Evolutionary conservation across 352 stramenopile genomes (phyloP).

Genomic region (Stramenopiles sp.): DNA sequence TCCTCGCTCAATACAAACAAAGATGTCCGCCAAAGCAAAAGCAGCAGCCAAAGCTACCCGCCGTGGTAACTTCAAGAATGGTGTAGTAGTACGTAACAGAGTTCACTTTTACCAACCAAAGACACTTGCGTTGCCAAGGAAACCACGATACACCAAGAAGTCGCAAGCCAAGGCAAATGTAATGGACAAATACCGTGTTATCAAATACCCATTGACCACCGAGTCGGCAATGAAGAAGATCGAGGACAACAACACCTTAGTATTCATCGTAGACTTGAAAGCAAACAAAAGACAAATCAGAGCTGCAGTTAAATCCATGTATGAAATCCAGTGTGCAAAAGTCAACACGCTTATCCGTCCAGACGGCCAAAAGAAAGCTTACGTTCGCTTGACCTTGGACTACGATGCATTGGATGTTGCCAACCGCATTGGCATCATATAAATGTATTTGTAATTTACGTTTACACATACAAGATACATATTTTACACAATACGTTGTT

Average conservation of each 20-base stretch:
- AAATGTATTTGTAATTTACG: too few relatives aligned
- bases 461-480: too few relatives aligned
- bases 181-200: constrained; percentile 96
- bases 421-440: constrained; percentile 99
- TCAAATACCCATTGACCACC: constrained; percentile 97
- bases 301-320: constrained; percentile 93
- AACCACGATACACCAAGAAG: constrained; percentile 87
- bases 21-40: constrained; percentile 43
- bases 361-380: constrained; percentile 99
- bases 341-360: constrained; percentile 99
- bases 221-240: constrained; percentile 99
- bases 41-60: constrained; percentile 77
- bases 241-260: constrained; percentile 99
- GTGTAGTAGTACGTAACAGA: constrained; percentile 93
- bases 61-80: constrained; percentile 89
- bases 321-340: constrained; percentile 97
- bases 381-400: constrained; percentile 92
- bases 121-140: constrained; percentile 77
- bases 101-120: constrained; percentile 99
- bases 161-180: constrained; percentile 49
- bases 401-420: constrained; percentile 99
- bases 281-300: constrained; percentile 99
- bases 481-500: too few relatives aligned
- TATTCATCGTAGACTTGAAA: constrained; percentile 98
- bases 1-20: background rate